Evolutionary conservation across 2,329 filamentous ascomycete genomes (phyloP), one percentile per base, ranked within the genome.

Genomic region (Cladosporium sp.): DNA sequence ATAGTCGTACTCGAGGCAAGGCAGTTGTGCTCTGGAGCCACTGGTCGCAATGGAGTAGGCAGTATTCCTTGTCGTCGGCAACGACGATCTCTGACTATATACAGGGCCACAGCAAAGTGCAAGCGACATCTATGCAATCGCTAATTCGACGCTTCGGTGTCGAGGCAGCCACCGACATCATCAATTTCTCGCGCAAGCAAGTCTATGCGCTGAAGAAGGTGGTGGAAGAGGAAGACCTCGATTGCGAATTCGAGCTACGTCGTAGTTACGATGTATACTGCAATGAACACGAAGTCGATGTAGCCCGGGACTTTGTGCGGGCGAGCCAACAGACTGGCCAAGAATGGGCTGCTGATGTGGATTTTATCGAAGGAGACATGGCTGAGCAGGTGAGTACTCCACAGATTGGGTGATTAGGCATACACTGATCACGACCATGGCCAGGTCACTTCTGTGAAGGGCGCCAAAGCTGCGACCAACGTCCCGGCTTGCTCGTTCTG

Each of bases 171-270:
- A 45, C 42, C 14, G 42, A 45, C 22, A 22, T 15, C 4, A 11
- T 45, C 3, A 28, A 45, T 8, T 45, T 45, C 42, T 45, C 42
- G 5, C 62, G 65, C 8, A 64, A 64, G 4, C 67, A 73, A 15
- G 61, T 74, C 9, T 58, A 58, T 14, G 72, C 68, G 4, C 65
- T 80, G 5, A 73, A 76, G 55, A 60, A 71, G 2, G 64, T 70
- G 15, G 66, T 80, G 5, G 68, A 74, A n/a, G 61, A 69, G 0
- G 73, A 78, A 39, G 59, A 64, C 0, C 71, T 79, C 11, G 75
- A 80, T 42, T 80, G 77, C 60, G 77, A 80, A 34, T 76, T 80
- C 15, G 69, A 76, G 12, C 40, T 78, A 2, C 42, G 42, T 9
- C 42, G 42, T 45, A 45, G 42, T 8, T 45, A 45, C 15, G 42